Percentiles rank a stretch among this genome's conserved stretches.
Conservation (phyloP, 805 yeast species). For the Ogataea nitratoaversa region DNA sequence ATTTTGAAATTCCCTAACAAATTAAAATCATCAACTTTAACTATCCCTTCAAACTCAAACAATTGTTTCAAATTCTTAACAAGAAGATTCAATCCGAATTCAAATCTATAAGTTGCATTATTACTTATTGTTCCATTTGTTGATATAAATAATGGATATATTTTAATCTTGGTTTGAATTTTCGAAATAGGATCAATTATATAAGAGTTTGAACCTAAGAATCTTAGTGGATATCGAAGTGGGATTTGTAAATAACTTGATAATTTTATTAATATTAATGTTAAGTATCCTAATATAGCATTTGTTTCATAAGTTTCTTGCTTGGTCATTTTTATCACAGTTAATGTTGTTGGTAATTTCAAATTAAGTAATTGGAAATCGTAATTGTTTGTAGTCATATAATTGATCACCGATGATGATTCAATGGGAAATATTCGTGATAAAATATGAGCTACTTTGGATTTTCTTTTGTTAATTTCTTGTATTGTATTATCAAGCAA, state of each 20-base stretch:
- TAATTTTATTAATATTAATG: conserved; percentile 38
- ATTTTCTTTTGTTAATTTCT: conserved; percentile 19
- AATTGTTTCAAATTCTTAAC: conserved; percentile 45
- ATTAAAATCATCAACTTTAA: conserved; percentile 29
- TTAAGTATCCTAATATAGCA: conserved; percentile 46
- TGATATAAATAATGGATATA: conserved; percentile 49
- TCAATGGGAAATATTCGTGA: conserved; percentile 31
- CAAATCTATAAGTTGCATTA: conserved; percentile 35
- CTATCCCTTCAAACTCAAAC: conserved; percentile 28
- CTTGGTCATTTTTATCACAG: conserved; percentile 20
- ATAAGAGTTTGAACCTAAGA: conserved; percentile 44
- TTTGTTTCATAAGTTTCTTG: conserved; percentile 37
- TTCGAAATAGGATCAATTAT: conserved; percentile 45
- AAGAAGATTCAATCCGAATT: conserved; percentile 45
- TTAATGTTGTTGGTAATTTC: conserved; percentile 23
- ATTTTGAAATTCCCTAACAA: conserved; percentile 32
- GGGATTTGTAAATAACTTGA: conserved; percentile 40
- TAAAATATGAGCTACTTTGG: conserved; percentile 22
- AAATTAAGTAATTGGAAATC: conserved; percentile 31
- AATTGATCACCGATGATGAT: conserved; percentile 16
- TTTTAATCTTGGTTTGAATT: conserved; percentile 31
- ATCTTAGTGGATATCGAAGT: conserved; percentile 45
- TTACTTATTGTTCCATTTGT: conserved; percentile 29
- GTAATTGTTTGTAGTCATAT: conserved; percentile 13
- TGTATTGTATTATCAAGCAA: conserved; percentile 9